Evolutionary conservation across 305 asterid genomes (phyloP), one percentile per base, ranked within the genome.

Genomic region (Solanum hybrid): DNA sequence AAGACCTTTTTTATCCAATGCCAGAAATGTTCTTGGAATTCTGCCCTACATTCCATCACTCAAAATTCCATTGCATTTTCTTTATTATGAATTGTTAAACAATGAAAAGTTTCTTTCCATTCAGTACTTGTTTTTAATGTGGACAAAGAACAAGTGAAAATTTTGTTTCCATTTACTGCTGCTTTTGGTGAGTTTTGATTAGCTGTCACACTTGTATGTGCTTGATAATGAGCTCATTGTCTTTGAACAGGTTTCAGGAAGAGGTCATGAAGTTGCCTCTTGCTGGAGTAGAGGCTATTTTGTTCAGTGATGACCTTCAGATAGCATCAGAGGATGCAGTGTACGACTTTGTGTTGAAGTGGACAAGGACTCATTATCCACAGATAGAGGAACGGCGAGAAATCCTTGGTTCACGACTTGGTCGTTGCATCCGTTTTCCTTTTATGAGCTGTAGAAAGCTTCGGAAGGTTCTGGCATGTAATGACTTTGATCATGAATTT

Each of bases 281-380:
- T 37, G 98, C 98, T 88, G 99, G 99, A 88, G 93, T 97, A 4
- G 98, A 97, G 92, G 98, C 99, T 79, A 89, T 97, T 90, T 91
- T 97, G 92, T 93, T 96, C 31, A 97, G 99, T 56, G 98, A 95
- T 24, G 98, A 94, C 85, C 99, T 97, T 90, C 99, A 96, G 90
- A 98, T 97, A 80, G 97, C 98, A 32, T 97, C 99, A 27, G 99
- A 97, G 91, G 99, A 97, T 90, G 97, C 98, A 15, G 99, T 96
- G 26, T 97, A 94, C 8, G 99, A 97, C 92, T 94, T 97, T 72
- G 96, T 94, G 0, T 91, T 97, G 78, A 97, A 95, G 92, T 97
- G 99, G 99, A 92, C 96, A 26, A 93, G 96, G 90, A 75, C 93
- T 51, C 98, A 94, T 89, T 95, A 95, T 90, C 96, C 93, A 76